Evolutionary conservation across 129 eudicot species (phyloP).

Genomic region (Lactuca saligna): DNA sequence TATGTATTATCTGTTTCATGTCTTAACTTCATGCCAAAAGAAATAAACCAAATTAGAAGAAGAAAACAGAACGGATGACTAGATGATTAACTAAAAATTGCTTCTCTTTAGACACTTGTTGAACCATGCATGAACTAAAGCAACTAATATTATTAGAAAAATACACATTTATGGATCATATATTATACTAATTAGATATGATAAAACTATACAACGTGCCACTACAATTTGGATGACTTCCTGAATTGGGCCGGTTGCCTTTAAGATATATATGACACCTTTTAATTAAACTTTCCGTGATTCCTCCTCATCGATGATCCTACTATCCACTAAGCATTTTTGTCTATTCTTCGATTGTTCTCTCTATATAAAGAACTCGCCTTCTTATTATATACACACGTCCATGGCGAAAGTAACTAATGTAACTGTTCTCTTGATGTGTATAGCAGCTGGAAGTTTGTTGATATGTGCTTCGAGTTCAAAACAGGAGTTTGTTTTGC

Average conservation of each 20-base stretch:
- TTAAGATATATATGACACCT: neutral
- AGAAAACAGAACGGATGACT: constrained; percentile 31
- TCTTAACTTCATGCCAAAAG: constrained; percentile 18
- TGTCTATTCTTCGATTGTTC: constrained; percentile 23
- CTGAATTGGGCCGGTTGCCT: constrained; percentile 20
- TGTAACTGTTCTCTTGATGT: constrained; percentile 16
- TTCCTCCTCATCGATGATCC: constrained; percentile 32
- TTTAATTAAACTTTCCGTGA: constrained; percentile 20
- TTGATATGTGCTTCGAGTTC: constrained; percentile 22
- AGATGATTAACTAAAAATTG: constrained; percentile 31
- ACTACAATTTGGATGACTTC: constrained; percentile 14
- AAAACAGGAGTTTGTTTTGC: constrained; percentile 9
- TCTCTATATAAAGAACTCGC: constrained; percentile 21
- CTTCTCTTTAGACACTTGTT: constrained; percentile 25
- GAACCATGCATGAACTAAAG: constrained; percentile 18
- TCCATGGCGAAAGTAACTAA: constrained; percentile 31
- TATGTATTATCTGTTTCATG: constrained; percentile 26
- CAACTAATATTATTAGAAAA: constrained; percentile 18
- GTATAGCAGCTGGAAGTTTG: constrained; percentile 24
- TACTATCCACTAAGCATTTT: constrained; percentile 35
- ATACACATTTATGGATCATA: constrained; percentile 16
- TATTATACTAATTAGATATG: constrained; percentile 4
- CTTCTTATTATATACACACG: constrained; percentile 6
- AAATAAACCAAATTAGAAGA: constrained; percentile 11
- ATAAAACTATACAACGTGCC: neutral